phyloP scores from a whole-genome alignment of 2,329 filamentous ascomycete species.

The Echinosphaeria canescens region DNA sequence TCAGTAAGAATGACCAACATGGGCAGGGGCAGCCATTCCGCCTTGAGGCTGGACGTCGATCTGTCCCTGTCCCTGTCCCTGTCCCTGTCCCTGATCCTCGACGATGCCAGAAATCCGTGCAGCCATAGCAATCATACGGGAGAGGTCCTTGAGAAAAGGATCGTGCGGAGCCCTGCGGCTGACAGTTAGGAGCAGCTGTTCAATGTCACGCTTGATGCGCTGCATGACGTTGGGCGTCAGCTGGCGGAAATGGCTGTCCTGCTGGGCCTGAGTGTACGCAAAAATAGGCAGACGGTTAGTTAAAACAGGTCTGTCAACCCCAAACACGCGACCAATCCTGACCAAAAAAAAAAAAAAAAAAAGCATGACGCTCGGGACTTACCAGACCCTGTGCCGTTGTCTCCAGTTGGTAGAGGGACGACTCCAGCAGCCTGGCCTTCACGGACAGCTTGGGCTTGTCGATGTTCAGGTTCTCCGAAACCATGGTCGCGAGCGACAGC shows the following conservation, averaged over 20 bases:
- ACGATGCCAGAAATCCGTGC: conserved; percentile 6
- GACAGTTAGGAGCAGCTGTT: conserved; percentile 27
- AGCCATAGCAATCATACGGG: conserved; percentile 14
- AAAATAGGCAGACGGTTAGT: too few relatives aligned
- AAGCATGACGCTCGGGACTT: conserved; percentile 16
- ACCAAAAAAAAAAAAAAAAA: too few relatives aligned
- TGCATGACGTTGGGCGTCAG: conserved; percentile 34
- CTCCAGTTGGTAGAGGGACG: conserved; percentile 30
- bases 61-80: too few relatives aligned
- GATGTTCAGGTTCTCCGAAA: conserved; percentile 37
- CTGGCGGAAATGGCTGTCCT: conserved; percentile 31
- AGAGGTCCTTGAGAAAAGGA: conserved; percentile 22
- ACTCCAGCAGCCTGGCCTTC: conserved; percentile 37
- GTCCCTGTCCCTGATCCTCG: conserved; percentile 2
- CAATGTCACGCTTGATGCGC: conserved; percentile 26
- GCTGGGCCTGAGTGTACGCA: conserved; percentile 3
- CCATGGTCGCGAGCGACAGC: conserved; percentile 40
- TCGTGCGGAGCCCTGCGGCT: conserved; percentile 23
- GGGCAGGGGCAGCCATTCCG: too few relatives aligned
- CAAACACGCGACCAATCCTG: too few relatives aligned
- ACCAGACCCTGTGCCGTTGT: conserved; percentile 25
- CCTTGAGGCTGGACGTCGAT: too few relatives aligned
- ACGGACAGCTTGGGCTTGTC: conserved; percentile 27
- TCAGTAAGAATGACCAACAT: too few relatives aligned
- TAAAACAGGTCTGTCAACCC: too few relatives aligned